Evolutionary conservation across 441 rosid genomes (phyloP).

Genomic region (Euphorbia celastroides): DNA sequence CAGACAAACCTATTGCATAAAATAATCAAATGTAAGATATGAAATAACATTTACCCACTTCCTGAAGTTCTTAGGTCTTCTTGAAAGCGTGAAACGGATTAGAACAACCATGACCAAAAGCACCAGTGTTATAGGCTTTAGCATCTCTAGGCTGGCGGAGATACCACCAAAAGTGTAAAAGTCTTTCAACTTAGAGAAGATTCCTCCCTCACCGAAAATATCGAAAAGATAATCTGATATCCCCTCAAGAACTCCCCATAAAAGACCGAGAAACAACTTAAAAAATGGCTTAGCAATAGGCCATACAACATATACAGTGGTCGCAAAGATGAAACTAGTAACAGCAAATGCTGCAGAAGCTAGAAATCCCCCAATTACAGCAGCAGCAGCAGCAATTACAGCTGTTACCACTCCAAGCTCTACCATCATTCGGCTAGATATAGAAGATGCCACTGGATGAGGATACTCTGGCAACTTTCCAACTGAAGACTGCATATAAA

Average conservation of each 20-base stretch:
- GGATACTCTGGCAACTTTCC: slow-evolving; percentile 72
- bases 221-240: slow-evolving; percentile 59
- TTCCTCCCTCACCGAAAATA: slow-evolving; percentile 57
- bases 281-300: slow-evolving; percentile 71
- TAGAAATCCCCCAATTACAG: slow-evolving; percentile 77
- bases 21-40: slow-evolving; percentile 10
- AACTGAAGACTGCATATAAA: slow-evolving; percentile 62
- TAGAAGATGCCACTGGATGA: slow-evolving; percentile 89
- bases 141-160: slow-evolving; percentile 73
- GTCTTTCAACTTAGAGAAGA: slow-evolving; percentile 54
- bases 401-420: slow-evolving; percentile 93
- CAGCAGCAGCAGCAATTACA: slow-evolving; percentile 81
- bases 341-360: slow-evolving; percentile 88
- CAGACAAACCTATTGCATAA: slow-evolving; percentile 12
- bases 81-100: slow-evolving; percentile 83
- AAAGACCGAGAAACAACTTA: slow-evolving; percentile 49
- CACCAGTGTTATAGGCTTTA: slow-evolving; percentile 65
- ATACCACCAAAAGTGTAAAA: slow-evolving; percentile 73
- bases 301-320: slow-evolving; percentile 75
- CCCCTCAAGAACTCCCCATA: slow-evolving; percentile 50
- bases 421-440: slow-evolving; percentile 91
- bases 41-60: slow-evolving; percentile 66
- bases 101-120: slow-evolving; percentile 82
- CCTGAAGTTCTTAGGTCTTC: slow-evolving; percentile 93
- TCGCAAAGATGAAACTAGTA: slow-evolving; percentile 67